Percentiles rank a stretch among this genome's conserved stretches.
Conservation (phyloP, 257 asterid genomes). For the Przewalskia tangutica region DNA sequence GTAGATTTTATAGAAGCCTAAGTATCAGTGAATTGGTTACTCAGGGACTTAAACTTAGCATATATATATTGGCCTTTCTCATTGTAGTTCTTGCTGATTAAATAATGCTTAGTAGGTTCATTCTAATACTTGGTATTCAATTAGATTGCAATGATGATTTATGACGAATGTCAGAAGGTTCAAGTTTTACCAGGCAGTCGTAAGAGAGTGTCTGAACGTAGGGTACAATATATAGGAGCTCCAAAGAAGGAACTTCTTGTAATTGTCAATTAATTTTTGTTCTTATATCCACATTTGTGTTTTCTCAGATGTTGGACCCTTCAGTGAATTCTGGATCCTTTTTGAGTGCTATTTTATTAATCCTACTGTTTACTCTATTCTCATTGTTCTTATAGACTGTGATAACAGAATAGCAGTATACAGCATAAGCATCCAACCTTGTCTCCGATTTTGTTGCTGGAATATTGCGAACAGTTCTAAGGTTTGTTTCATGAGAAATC, state of each 20-base stretch:
- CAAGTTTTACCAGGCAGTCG: background rate
- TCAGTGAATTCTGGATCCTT: background rate
- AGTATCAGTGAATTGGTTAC: background rate
- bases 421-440: background rate
- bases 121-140: background rate
- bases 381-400: background rate
- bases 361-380: background rate
- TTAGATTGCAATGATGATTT: constrained; percentile 3
- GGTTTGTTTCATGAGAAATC: background rate
- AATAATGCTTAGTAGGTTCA: background rate
- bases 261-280: background rate
- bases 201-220: constrained; percentile 12
- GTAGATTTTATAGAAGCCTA: background rate
- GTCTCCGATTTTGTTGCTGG: background rate
- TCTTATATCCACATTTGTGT: background rate
- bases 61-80: background rate
- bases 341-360: background rate
- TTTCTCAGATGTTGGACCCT: background rate
- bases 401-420: no score
- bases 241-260: background rate
- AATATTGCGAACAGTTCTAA: background rate
- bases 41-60: no score
- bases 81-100: background rate
- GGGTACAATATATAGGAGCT: background rate
- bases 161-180: background rate